Evolutionary conservation across 495 filamentous ascomycete species (phyloP), one percentile per base, ranked within the genome.

Genomic region (Copromyces sp.): DNA sequence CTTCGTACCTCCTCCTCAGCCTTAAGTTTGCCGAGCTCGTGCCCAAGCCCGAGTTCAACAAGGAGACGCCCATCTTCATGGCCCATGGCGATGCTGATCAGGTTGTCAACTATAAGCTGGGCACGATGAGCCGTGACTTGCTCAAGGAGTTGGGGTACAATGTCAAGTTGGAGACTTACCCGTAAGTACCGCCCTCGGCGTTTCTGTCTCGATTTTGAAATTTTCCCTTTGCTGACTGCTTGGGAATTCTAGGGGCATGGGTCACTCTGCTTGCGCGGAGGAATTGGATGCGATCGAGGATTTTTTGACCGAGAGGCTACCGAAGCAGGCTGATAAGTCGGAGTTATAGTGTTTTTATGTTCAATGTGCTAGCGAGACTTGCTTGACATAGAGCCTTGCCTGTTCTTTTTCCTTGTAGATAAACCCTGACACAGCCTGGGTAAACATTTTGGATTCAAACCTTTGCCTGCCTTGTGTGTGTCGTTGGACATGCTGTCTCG

Each of bases 281-380:
- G 95, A 98, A 83, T 90, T 98, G 71, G 87, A 94, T 73, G 91
- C 97, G 75, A 81, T 98, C 41, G 94, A 97, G 82, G 83, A 82
- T 32, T 98, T 92, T 83, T 76, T 98, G 45, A 82, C 84, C 24
- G 83, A 89, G 75, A 81, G 82, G 24, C 81, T 97, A 65, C 90
- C 92, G 6, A 73, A 85, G 39, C 84, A 79, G 35, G 82, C 83
- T 35, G 81, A 80, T 61, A 84, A 83, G 76, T 77, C 82, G n/a
- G 83, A 84, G 73, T 74, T 84, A 39, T 84, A 68, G 79, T 42
- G 39, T 24, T 53, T 35, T 71, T 61, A 9, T 65, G 14, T 12
- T 65, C 4, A 9, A 65, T 37, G 14, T 65, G 29, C 53, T 65
- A 65, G 53, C 29, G 53, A 17, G 7, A 17, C 12, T 37, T 65